These are phyloP conservation scores for Kuraishia molischiana DNA, from an alignment of 805 yeast genomes.

Conservation along the genomic window DNA sequence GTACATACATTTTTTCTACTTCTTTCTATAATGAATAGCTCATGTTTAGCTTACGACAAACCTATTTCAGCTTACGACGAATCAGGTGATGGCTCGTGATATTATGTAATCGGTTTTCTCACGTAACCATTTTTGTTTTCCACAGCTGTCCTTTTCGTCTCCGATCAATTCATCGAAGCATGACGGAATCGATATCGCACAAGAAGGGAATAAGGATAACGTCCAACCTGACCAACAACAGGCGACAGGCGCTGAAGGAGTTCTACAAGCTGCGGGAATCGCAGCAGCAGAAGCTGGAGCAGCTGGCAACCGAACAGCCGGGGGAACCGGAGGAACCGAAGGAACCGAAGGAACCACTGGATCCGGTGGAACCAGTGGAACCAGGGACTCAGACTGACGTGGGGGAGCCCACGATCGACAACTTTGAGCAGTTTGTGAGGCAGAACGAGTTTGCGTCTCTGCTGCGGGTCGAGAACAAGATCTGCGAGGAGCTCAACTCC, in stretches of 20 bases:
- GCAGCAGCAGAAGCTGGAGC: slow-evolving; percentile 11
- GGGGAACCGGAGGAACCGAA: background rate
- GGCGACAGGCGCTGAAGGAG: slow-evolving; percentile 31
- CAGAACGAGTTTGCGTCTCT: slow-evolving; percentile 20
- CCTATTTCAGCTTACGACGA: too few relatives aligned
- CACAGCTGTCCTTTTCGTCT: too few relatives aligned
- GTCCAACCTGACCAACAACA: slow-evolving; percentile 13
- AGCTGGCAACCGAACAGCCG: background rate
- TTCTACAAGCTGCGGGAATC: slow-evolving; percentile 27
- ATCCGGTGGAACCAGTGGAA: slow-evolving; percentile 1
- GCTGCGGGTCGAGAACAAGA: slow-evolving; percentile 25
- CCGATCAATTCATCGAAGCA: too few relatives aligned
- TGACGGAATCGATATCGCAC: slow-evolving; percentile 13
- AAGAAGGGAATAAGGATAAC: slow-evolving; percentile 12
- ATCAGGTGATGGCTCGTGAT: too few relatives aligned
- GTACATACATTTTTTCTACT: too few relatives aligned
- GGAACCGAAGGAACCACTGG: background rate
- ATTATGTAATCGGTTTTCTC: too few relatives aligned
- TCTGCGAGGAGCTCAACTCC: slow-evolving; percentile 35
- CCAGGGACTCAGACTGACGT: background rate
- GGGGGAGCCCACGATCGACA: slow-evolving; percentile 15
- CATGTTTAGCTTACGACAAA: too few relatives aligned
- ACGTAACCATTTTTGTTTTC: too few relatives aligned
- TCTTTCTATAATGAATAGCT: too few relatives aligned
- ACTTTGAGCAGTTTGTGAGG: slow-evolving; percentile 21